Conservation (phyloP, 2,329 filamentous ascomycete genomes). For the Tympanopsis confertula region DNA sequence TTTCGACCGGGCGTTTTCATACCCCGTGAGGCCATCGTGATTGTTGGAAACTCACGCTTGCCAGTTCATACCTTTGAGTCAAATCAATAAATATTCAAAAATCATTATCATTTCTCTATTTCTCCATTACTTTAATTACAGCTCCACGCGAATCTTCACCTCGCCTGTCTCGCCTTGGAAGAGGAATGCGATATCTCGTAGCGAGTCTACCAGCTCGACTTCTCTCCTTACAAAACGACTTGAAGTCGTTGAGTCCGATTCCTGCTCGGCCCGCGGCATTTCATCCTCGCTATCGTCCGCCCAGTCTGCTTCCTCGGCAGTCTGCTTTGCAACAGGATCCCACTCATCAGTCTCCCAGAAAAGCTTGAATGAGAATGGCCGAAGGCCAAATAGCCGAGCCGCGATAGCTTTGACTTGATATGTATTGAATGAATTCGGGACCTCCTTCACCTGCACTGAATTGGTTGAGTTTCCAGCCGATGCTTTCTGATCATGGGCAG, state of each 20-base stretch:
- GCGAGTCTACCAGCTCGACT: slow-evolving; percentile 42
- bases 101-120: too few species aligned
- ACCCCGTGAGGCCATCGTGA: too few species aligned
- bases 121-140: too few species aligned
- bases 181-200: slow-evolving; percentile 41
- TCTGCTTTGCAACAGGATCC: slow-evolving; percentile 32
- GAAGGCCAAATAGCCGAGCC: slow-evolving; percentile 32
- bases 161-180: slow-evolving; percentile 30
- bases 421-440: slow-evolving; percentile 40
- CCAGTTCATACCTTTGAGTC: too few species aligned
- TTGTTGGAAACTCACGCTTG: too few species aligned
- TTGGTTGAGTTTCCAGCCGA: too few species aligned
- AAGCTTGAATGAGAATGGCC: slow-evolving; percentile 34
- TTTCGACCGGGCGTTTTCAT: too few species aligned
- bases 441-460: slow-evolving; percentile 17
- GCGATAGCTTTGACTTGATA: slow-evolving; percentile 45
- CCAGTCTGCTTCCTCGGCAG: slow-evolving; percentile 19
- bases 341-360: slow-evolving; percentile 50
- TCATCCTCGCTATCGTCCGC: slow-evolving; percentile 6
- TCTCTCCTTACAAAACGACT: slow-evolving; percentile 33
- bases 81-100: too few species aligned
- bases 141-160: slow-evolving; percentile 36
- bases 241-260: slow-evolving; percentile 5
- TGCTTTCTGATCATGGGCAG: neutral
- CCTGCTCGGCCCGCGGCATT: slow-evolving; percentile 6